Evolutionary conservation across 1,139 yeast genomes (phyloP), one percentile per base, ranked within the genome.

Genomic region (Casaregolazyma suthepensis): DNA sequence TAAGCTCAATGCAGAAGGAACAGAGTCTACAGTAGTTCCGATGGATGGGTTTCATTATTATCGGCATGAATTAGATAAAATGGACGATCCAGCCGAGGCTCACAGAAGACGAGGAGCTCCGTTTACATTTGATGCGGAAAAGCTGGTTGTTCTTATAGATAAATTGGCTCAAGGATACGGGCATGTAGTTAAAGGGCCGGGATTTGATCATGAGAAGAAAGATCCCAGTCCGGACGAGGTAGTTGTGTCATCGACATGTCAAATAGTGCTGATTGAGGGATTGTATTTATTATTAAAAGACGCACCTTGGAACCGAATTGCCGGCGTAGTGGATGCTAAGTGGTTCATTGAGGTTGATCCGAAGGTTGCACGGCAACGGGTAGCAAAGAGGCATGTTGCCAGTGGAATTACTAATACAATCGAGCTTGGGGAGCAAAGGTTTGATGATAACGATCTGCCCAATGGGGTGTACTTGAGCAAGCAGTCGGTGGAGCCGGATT

Each of bases 31-130:
- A 6, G 65, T 61, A 5, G 71, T 83, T 1, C 82, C 85, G 10
- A 82, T 81, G 84, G 97, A 91, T 70, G 98, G 98, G 10, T 91
- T 79, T 65, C 98, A 91, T 66, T 73, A 82, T 35, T 82, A 89
- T 10, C 71, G 93, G 44, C 58, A 67, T 0, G 78, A 80, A 51
- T 71, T 91, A 35, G 74, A 71, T 23, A 58, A 69, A 48, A 76
- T 86, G 66, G 68, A 72, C 2, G 78, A 88, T 60, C 75, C 87
- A 0, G 73, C 65, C 5, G 74, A 71, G 43, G 93, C 96, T 0
- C 71, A 81, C 42, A 67, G 71, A 43, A 73, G 89, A 58, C 76
- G 97, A 51, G 97, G 97, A 0, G 86, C 96, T 0, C 94, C 96
- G 0, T 81, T 78, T 63, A 89, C 97, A 0, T 90, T 90, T 70